Percentiles rank a stretch among this genome's conserved stretches.
These are phyloP conservation scores for Drosera spatulata DNA, from an alignment of 179 eudicot genomes.

Conservation along the genomic window DNA sequence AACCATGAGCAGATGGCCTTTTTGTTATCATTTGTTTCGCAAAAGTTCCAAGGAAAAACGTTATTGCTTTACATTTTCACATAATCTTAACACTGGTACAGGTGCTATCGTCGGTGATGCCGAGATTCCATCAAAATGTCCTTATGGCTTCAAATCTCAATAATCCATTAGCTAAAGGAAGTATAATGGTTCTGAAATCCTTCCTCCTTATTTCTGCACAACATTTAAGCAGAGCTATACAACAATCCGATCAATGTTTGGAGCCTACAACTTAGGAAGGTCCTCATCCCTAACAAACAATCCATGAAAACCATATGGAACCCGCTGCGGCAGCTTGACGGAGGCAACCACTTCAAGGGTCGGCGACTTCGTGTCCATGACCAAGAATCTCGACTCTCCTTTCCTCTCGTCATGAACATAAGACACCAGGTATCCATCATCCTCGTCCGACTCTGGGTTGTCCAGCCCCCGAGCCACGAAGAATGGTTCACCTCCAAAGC, in stretches of 20 bases:
- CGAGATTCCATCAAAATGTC: too few relatives aligned
- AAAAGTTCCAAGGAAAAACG: too few relatives aligned
- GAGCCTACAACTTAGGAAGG: not conserved
- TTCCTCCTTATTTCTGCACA: too few relatives aligned
- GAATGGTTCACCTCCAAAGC: constrained; percentile 9
- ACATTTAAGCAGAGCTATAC: too few relatives aligned
- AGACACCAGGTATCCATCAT: constrained; percentile 7
- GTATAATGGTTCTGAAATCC: too few relatives aligned
- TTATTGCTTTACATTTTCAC: too few relatives aligned
- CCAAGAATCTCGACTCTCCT: constrained; percentile 8
- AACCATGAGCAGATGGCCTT: constrained; percentile 31
- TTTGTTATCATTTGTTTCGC: too few relatives aligned
- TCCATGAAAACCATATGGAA: constrained; percentile 11
- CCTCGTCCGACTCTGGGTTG: not conserved
- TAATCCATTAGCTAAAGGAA: too few relatives aligned
- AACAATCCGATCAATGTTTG: too few relatives aligned
- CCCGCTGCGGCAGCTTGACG: constrained; percentile 8
- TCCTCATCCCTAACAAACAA: constrained; percentile 9
- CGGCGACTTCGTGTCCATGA: constrained; percentile 10
- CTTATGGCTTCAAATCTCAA: too few relatives aligned
- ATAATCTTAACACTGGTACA: too few relatives aligned
- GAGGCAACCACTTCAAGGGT: constrained; percentile 8
- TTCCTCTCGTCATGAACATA: constrained; percentile 8
- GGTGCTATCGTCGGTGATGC: too few relatives aligned
- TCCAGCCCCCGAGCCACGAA: constrained; percentile 5